Percentiles rank a stretch among this genome's conserved stretches.
phyloP scores from a whole-genome alignment of 768 basidiomycete species.

The Termitomyces sp. region DNA sequence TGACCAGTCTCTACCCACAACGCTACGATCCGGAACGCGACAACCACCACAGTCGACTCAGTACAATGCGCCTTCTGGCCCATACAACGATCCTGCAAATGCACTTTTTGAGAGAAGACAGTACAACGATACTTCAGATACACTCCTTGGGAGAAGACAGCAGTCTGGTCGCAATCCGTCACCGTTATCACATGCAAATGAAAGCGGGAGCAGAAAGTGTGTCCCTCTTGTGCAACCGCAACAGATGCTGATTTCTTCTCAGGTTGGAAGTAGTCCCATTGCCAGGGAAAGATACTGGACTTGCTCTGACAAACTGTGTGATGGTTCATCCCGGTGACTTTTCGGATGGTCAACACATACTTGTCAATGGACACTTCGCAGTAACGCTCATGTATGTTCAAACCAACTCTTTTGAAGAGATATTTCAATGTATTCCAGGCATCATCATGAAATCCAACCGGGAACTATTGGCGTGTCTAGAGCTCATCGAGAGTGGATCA shows the following conservation, averaged over 20 bases:
- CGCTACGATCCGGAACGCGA: constrained; percentile 27
- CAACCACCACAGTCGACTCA: constrained; percentile 35
- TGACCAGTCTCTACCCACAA: constrained; percentile 22
- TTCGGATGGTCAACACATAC: constrained; percentile 61
- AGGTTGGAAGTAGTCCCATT: constrained; percentile 55
- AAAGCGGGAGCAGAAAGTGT: constrained; percentile 22
- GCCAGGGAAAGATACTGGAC: constrained; percentile 44
- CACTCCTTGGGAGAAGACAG: constrained; percentile 42
- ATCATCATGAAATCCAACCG: constrained; percentile 70
- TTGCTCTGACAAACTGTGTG: constrained; percentile 78
- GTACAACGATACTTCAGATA: constrained; percentile 47
- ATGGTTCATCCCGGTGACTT: constrained; percentile 81
- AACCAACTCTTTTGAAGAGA: not conserved
- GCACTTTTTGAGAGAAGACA: constrained; percentile 45
- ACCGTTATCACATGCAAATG: constrained; percentile 19
- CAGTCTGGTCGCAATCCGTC: constrained; percentile 34
- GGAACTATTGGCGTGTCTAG: constrained; percentile 74
- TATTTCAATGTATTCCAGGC: constrained; percentile 33
- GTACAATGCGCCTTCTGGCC: constrained; percentile 28
- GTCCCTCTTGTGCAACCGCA: not conserved
- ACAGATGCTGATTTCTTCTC: constrained; percentile 6
- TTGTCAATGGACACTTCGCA: constrained; percentile 66
- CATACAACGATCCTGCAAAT: constrained; percentile 49
- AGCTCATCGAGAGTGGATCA: constrained; percentile 85
- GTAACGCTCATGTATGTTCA: constrained; percentile 63